Percentiles rank a stretch among this genome's conserved stretches.
Evolutionary conservation across 1,139 yeast species (phyloP).

Genomic region (Diutina rugosa): DNA sequence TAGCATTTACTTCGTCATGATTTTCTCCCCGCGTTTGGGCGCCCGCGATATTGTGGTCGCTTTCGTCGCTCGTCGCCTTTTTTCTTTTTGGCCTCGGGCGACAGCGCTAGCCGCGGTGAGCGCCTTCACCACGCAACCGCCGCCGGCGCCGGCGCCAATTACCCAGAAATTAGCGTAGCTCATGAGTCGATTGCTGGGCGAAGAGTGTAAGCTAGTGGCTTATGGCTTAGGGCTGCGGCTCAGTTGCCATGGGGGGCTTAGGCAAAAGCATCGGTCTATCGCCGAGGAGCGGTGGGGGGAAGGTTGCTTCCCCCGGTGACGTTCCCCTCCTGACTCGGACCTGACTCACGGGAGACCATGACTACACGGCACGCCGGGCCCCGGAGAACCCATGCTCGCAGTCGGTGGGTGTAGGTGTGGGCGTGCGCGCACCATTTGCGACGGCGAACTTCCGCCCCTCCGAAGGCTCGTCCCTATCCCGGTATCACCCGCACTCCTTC

Average conservation of each 20-base stretch:
- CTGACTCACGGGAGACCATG: not conserved
- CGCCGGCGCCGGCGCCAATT: no score
- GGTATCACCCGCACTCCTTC: not conserved
- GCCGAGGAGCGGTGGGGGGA: not conserved
- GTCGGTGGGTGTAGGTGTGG: not conserved
- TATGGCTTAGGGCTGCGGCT: no score
- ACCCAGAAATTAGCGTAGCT: no score
- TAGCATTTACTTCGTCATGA: no score
- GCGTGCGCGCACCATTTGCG: not conserved
- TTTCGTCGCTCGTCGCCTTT: not conserved
- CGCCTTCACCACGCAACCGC: not conserved
- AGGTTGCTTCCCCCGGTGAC: not conserved
- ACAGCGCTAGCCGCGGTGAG: not conserved
- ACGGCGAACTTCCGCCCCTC: not conserved
- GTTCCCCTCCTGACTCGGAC: not conserved
- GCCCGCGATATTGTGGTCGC: not conserved
- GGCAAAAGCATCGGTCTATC: not conserved
- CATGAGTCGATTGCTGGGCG: no score
- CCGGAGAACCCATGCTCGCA: not conserved
- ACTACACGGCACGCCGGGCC: not conserved
- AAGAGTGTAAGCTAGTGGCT: no score
- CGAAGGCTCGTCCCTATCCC: not conserved
- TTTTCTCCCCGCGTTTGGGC: not conserved
- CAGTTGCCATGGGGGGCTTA: no score
- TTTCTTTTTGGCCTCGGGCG: not conserved